A percentile compares a stretch with the other conserved stretches of the same genome.
Conservation (phyloP, 495 filamentous ascomycete genomes). For the Venustampulla echinocandica region DNA sequence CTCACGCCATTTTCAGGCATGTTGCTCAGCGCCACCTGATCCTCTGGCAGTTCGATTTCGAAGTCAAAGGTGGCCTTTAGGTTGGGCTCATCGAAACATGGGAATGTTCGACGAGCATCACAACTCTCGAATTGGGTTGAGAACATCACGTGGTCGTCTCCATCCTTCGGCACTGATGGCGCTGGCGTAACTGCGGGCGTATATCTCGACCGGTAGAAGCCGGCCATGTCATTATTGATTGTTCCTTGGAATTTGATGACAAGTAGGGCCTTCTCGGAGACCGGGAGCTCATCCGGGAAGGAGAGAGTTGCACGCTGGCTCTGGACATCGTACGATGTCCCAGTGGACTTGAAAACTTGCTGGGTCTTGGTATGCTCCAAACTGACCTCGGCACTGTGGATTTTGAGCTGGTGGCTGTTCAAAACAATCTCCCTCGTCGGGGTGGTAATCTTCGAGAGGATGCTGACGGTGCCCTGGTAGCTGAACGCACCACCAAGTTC, state of each 20-base stretch:
- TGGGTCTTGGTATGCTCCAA: slow-evolving; percentile 38
- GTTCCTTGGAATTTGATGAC: slow-evolving; percentile 72
- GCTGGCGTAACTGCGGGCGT: slow-evolving; percentile 64
- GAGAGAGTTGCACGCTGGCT: slow-evolving; percentile 67
- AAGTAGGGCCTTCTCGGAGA: slow-evolving; percentile 51
- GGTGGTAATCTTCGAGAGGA: slow-evolving; percentile 49
- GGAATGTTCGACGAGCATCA: slow-evolving; percentile 88
- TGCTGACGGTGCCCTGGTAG: slow-evolving; percentile 70
- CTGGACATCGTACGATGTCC: slow-evolving; percentile 69
- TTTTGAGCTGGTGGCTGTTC: slow-evolving; percentile 59
- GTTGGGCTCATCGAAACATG: slow-evolving; percentile 97
- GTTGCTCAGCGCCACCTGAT: slow-evolving; percentile 83
- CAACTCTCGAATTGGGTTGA: slow-evolving; percentile 96
- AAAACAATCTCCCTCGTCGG: slow-evolving; percentile 62
- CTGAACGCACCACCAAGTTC: slow-evolving; percentile 63
- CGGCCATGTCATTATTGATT: slow-evolving; percentile 92
- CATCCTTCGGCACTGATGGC: slow-evolving; percentile 64
- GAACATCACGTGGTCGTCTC: slow-evolving; percentile 83
- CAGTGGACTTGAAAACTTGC: slow-evolving; percentile 47
- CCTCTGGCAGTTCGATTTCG: slow-evolving; percentile 78
- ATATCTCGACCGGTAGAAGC: slow-evolving; percentile 94
- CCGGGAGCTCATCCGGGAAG: slow-evolving; percentile 59
- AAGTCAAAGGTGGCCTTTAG: slow-evolving; percentile 94
- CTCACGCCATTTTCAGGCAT: slow-evolving; percentile 65
- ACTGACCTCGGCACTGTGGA: slow-evolving; percentile 42